Evolutionary conservation across 2,329 filamentous ascomycete genomes (phyloP), one percentile per base, ranked within the genome.

Genomic region (Fonsecaea erecta): DNA sequence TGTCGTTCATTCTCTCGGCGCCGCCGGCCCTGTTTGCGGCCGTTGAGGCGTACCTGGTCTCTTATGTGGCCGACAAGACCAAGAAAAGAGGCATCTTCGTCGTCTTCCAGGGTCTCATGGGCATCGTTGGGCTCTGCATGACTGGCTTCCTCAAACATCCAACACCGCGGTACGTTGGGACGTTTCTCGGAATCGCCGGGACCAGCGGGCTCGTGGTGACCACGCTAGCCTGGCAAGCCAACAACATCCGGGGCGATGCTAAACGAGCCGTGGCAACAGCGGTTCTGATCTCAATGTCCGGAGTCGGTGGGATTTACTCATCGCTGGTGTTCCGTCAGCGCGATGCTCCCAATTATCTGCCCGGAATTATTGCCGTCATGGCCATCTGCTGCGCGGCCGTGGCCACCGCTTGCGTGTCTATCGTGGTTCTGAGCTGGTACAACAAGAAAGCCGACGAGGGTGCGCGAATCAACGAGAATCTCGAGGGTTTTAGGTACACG

Each of bases 101-200:
- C 40, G 14, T 66, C 8, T 14, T 48, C 18, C 48, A 66, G 4
- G 28, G 24, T 21, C 18, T 14, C 9, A 14, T 62, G 4, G 53
- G 30, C 73, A 62, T 93, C 53, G 83, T 91, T 62, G 90, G 90
- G 1, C 78, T 93, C 6, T 85, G 88, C 32, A 68, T 69, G 58
- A 69, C 65, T 21, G 90, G 89, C 32, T 93, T 88, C 80, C 82
- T 84, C 52, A 60, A 65, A n/a, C n/a, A n/a, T n/a, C 34, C 34
- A 28, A 6, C 34, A n/a, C 11, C 12, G 51, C 55, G 55, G 2
- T 58, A 58, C 11, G 26, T 18, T 5, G 55, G 55, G 1, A 40
- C 48, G 1, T 58, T 58, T 26, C 26, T 58, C 7, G 55, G 37
- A 11, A 6, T 58, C 1, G 8, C 37, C 7, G 7, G 24, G 2